Evolutionary conservation across 2,329 filamentous ascomycete species (phyloP), one percentile per base, ranked within the genome.

Genomic region (Capronia americana): DNA sequence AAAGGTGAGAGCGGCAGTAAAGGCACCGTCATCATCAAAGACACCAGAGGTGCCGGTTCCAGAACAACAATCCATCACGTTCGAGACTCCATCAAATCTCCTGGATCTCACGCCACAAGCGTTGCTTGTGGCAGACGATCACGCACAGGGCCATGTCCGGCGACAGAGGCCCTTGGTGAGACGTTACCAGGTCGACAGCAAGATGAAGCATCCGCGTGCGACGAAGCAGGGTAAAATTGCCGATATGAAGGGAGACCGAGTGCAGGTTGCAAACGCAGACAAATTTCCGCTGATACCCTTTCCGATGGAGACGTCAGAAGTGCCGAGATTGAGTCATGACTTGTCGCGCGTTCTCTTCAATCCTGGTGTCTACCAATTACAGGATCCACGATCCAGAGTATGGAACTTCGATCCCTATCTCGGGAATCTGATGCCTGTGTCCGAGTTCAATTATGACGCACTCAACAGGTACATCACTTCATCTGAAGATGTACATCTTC

Each of bases 401-500:
- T 99, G 88, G 84, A 99, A 99, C 77, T 99, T 99, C 74, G 94
- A 99, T 75, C 95, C 96, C 0, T 97, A 97, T 74, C 85, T 99
- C 23, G 88, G 93, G 67, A 88, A 88, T 60, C 96, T 99, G 73
- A 98, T 98, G 92, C 93, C 95, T 1, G 89, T 95, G 17, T 83
- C 87, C 1, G 92, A 99, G 75, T 99, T 99, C 74, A 92, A 99
- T 75, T 99, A 96, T 77, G 86, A 91, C 65, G 89, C 92, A 3
- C 79, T 99, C 61, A 92, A 91, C 76, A 85, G 89, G 69, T 99
- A 97, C 77, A 88, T 97, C 70, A 97, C 93, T 0, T 97, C 95
- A 0, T 98, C 94, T 10, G 89, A 91, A 75, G 95, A 99, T 75
- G 78, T 80, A 5, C 87, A 84, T 4, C 83, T 99, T 12, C 85